Evolutionary conservation across 2,329 filamentous ascomycete species (phyloP).

Genomic region (Cryphonectria nitschkei): DNA sequence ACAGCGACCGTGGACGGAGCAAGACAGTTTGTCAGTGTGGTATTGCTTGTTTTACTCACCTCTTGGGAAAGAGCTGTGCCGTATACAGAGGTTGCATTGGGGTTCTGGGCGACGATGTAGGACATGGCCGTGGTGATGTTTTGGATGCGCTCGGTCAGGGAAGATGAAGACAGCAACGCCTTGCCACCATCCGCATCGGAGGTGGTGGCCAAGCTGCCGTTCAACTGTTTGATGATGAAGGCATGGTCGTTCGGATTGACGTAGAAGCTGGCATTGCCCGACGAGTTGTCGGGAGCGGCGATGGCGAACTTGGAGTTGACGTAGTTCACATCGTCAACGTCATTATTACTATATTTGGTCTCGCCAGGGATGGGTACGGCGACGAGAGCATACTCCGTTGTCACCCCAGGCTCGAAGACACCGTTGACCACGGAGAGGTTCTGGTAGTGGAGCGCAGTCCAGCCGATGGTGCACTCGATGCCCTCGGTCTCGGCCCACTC

Average conservation of each 20-base stretch:
- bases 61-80: neutral
- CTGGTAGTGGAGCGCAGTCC: neutral
- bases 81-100: neutral
- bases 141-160: neutral
- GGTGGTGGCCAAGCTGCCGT: neutral
- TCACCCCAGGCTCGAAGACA: neutral
- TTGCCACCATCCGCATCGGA: neutral
- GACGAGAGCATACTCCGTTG: neutral
- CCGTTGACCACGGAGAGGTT: slow-evolving; percentile 3
- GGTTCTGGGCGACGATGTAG: neutral
- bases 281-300: neutral
- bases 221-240: neutral
- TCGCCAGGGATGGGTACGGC: neutral
- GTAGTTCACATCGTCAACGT: neutral
- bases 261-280: neutral
- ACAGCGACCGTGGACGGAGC: neutral
- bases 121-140: neutral
- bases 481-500: neutral
- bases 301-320: neutral
- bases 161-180: neutral
- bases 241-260: neutral
- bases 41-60: neutral
- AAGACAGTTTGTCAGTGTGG: neutral
- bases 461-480: neutral
- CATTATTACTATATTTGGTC: neutral